Base-by-base conservation (phyloP, 345 rosid species). In the Hibiscus mutabilis region DNA sequence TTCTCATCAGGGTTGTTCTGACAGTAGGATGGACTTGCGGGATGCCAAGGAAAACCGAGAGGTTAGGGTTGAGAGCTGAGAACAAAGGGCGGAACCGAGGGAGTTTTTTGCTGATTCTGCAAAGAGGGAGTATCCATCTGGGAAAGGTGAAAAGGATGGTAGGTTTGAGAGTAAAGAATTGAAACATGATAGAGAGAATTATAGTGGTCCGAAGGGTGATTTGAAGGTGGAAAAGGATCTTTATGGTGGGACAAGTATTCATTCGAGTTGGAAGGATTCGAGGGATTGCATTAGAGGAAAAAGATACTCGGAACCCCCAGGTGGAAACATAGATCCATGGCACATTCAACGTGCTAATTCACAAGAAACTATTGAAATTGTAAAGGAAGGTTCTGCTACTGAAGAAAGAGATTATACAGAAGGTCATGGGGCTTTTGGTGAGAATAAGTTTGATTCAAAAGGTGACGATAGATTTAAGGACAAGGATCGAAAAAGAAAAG, bases 401-500 rank as follows among this genome's bases (percentile, higher is more conserved):
- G 91, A 86, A 74, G 94, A 89, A 68, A 85, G 82, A 77, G 86
- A 78, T 13, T 75, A 74, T 70, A 66, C 73, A 4, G 91, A 95
- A 80, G 77, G 83, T 60, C 88, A 85, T 42, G 96, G 90, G 83
- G 84, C 92, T 1, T 85, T 84, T 52, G 99, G 96, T 16, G 99
- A 92, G 79, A 91, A 91, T 75, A 92, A 85, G 82, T 76, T 87
- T 78, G 98, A 90, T 76, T 67, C 74, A 10, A 95, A 89, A 82
- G 81, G 80, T 15, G 99, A 95, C 19, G 99, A 96, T 74, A 85
- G 86, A 69, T 86, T 83, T 79, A 96, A 91, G 75, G 99, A 92
- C 40, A 94, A 90, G 79, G 99, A 95, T 55, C 89, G 86, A 79
- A 95, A 90, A 77, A 82, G 93, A 79, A 95, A 92, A 81, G 99